These are phyloP conservation scores for Bipolaris bicolor DNA, from an alignment of 2,329 filamentous ascomycete species.

Conservation along the genomic window DNA sequence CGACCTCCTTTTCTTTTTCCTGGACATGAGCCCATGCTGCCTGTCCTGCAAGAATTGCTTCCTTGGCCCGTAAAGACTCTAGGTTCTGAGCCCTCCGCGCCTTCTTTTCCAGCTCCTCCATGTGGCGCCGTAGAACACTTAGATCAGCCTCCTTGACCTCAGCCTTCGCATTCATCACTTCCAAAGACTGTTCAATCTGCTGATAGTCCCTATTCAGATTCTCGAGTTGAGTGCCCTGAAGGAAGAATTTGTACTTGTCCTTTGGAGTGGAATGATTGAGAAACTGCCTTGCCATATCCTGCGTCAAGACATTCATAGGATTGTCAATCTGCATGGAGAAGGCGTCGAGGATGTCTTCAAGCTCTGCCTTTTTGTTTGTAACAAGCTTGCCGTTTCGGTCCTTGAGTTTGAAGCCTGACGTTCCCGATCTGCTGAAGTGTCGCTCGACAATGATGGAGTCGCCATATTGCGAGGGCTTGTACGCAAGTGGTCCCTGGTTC, in stretches of 20 bases:
- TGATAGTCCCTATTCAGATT: slow-evolving; percentile 91
- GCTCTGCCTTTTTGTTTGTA: slow-evolving; percentile 81
- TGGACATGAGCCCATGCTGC: slow-evolving; percentile 88
- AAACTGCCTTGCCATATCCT: slow-evolving; percentile 94
- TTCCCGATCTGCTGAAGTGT: slow-evolving; percentile 76
- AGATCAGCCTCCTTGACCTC: slow-evolving; percentile 67
- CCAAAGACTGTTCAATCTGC: slow-evolving; percentile 77
- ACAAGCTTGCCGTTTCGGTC: slow-evolving; percentile 71
- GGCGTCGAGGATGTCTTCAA: slow-evolving; percentile 92
- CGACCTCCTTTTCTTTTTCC: slow-evolving; percentile 67
- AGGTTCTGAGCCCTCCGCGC: slow-evolving; percentile 71
- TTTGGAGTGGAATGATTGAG: slow-evolving; percentile 80
- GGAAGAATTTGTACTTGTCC: slow-evolving; percentile 95
- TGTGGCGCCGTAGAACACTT: slow-evolving; percentile 62
- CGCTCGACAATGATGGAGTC: slow-evolving; percentile 89
- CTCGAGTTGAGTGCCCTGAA: slow-evolving; percentile 92
- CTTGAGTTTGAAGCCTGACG: slow-evolving; percentile 87
- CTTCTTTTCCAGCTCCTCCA: slow-evolving; percentile 67
- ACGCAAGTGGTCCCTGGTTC: slow-evolving; percentile 85
- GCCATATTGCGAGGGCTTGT: slow-evolving; percentile 81
- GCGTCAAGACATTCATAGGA: slow-evolving; percentile 91
- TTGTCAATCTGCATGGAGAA: slow-evolving; percentile 96
- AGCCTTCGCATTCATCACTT: slow-evolving; percentile 71
- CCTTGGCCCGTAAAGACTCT: slow-evolving; percentile 66
- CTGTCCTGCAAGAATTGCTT: slow-evolving; percentile 67